Evolutionary conservation across 2,329 filamentous ascomycete species (phyloP).

Genomic region (Cladosporium halotolerans): DNA sequence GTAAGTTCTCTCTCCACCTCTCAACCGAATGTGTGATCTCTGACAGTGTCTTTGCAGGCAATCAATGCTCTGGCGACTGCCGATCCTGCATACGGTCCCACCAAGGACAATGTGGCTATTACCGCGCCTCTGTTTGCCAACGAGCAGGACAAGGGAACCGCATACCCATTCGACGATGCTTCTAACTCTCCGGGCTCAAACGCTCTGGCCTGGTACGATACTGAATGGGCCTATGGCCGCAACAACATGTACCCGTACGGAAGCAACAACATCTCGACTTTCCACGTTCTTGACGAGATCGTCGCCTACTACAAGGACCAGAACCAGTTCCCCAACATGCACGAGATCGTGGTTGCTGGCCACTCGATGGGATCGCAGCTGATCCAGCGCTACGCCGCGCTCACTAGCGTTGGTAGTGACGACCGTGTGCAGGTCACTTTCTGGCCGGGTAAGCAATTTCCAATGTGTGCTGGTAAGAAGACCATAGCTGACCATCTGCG

Average conservation of each 20-base stretch:
- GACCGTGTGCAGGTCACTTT: slow-evolving; percentile 23
- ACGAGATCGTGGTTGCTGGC: slow-evolving; percentile 31
- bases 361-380: slow-evolving; percentile 27
- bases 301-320: slow-evolving; percentile 28
- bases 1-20: slow-evolving; percentile 10
- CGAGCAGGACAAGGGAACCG: slow-evolving; percentile 27
- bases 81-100: slow-evolving; percentile 15
- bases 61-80: slow-evolving; percentile 25
- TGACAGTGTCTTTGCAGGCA: slow-evolving; percentile 15
- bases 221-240: slow-evolving; percentile 27
- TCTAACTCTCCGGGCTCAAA: slow-evolving; percentile 25
- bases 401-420: slow-evolving; percentile 19
- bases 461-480: neutral
- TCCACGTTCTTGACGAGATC: slow-evolving; percentile 28
- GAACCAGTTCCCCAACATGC: slow-evolving; percentile 28
- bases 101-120: slow-evolving; percentile 24
- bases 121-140: slow-evolving; percentile 30
- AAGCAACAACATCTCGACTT: slow-evolving; percentile 22
- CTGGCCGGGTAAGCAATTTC: slow-evolving; percentile 21
- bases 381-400: slow-evolving; percentile 29
- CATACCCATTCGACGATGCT: slow-evolving; percentile 27
- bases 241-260: slow-evolving; percentile 28
- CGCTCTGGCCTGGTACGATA: slow-evolving; percentile 29
- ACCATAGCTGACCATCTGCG: no score
- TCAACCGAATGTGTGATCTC: neutral